Base-by-base conservation (phyloP, 805 yeast genomes). In the Metschnikowia cerradonensis region DNA sequence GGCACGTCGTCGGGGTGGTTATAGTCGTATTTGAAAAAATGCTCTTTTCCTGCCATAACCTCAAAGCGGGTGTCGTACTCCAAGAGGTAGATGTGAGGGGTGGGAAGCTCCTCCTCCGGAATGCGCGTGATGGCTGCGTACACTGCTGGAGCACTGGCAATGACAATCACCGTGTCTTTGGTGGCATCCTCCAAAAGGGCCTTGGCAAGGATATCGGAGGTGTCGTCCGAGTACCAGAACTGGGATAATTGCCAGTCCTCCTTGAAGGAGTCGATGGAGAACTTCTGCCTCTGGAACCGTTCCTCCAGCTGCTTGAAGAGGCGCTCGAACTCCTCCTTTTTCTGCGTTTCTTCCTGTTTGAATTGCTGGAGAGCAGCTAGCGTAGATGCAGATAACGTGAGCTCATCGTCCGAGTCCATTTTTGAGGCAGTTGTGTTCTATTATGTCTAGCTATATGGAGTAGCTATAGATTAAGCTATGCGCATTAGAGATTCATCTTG, bases 171-270 rank as follows among this genome's bases (percentile, higher is more conserved):
- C 0, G 95, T 87, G 36, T 79, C 75, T 48, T 77, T 77, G 57
- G 84, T 86, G 1, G 95, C 94, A 6, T 89, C 94, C 34, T 84
- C 88, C 13, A 90, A 67, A 39, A 90, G 71, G 6, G 88, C 94
- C 53, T 78, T 79, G 0, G 89, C 94, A 17, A 89, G 66, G 0
- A 68, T 62, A 47, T 76, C 77, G 0, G 96, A 90, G 0, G 97
- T 90, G 2, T 72, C 68, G 53, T 89, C 91, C 50, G 78, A 71
- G 63, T 89, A 90, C 90, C 97, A 90, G 69, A 90, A 90, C 67
- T 90, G 97, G 1, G 96, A 89, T 36, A 91, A 74, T 62, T 89
- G 94, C 97, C 97, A 90, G 67, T 90, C 96, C 67, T 90, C 97
- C 62, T 86, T 76, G 66, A 90, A 90, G 36, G 81, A 75, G 48